Evolutionary conservation across 1,284 basidiomycete species (phyloP).

Genomic region (Lentinula novae-zelandiae): DNA sequence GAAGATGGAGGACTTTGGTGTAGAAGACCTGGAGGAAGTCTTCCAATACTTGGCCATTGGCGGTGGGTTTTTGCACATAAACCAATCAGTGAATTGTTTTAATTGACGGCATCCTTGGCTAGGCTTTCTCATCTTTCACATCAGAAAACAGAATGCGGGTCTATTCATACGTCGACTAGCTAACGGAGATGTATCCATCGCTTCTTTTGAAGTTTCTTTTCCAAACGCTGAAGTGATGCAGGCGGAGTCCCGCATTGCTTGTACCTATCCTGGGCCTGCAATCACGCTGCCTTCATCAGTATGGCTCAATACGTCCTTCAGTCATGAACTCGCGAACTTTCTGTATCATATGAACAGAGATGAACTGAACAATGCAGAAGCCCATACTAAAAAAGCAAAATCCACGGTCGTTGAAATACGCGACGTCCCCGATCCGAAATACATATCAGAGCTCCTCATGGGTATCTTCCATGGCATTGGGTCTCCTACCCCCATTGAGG

Average conservation of each 20-base stretch:
- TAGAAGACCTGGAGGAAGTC: background rate
- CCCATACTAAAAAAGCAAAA: conserved; percentile 9
- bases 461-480: conserved; percentile 35
- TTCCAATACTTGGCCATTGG: background rate
- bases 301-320: conserved; percentile 21
- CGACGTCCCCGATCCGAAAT: conserved; percentile 13
- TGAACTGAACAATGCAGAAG: conserved; percentile 1
- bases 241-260: conserved; percentile 33
- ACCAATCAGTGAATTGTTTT: too few relatives aligned
- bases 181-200: conserved; percentile 25
- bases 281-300: conserved; percentile 19
- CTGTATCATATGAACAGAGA: conserved; percentile 16
- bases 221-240: conserved; percentile 29
- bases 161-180: conserved; percentile 31
- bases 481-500: conserved; percentile 18
- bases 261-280: conserved; percentile 28
- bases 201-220: conserved; percentile 40
- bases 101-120: background rate
- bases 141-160: conserved; percentile 41
- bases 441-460: conserved; percentile 27
- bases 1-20: background rate
- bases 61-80: background rate
- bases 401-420: conserved; percentile 3
- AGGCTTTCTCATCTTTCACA: conserved; percentile 32
- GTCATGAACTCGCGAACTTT: conserved; percentile 16